Conservation (phyloP, 1,284 basidiomycete species). For the Tylopilus sp. region DNA sequence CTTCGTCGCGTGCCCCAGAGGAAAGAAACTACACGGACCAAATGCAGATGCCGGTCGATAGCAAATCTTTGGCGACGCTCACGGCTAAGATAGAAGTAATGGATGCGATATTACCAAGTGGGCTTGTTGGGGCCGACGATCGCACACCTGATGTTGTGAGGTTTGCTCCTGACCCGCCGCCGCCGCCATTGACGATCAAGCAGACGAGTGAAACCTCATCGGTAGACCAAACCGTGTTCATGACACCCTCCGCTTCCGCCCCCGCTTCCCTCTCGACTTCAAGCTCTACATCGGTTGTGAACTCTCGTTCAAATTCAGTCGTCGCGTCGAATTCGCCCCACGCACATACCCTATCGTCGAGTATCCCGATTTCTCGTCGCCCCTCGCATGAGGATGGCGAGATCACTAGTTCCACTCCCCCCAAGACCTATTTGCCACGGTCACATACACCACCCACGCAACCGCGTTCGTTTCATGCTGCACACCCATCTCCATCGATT, state of each 20-base stretch:
- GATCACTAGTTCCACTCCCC: conserved; percentile 52
- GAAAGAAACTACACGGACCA: conserved; percentile 18
- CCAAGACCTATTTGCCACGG: conserved; percentile 48
- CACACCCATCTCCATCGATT: conserved; percentile 40
- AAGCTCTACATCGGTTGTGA: conserved; percentile 31
- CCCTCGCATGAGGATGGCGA: conserved; percentile 67
- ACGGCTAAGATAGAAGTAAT: conserved; percentile 47
- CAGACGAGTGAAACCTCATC: conserved; percentile 25
- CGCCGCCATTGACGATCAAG: conserved; percentile 43
- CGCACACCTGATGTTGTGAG: conserved; percentile 36
- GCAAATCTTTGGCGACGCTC: conserved; percentile 27
- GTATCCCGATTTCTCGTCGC: conserved; percentile 32
- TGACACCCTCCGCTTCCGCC: conserved; percentile 4
- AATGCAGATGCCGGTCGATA: conserved; percentile 15
- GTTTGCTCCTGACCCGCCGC: conserved; percentile 46
- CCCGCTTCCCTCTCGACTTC: conserved; percentile 33
- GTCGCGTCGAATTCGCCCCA: conserved; percentile 7
- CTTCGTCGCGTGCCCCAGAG: conserved; percentile 8
- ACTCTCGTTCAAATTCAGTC: conserved; percentile 45
- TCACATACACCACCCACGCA: conserved; percentile 59
- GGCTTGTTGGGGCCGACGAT: conserved; percentile 31
- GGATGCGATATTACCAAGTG: conserved; percentile 38
- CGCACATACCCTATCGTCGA: conserved; percentile 15
- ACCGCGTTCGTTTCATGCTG: conserved; percentile 54
- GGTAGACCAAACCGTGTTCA: conserved; percentile 10